Percentiles rank a stretch among this genome's conserved stretches.
These are phyloP conservation scores for Wickerhamiella australiensis DNA, from an alignment of 805 yeast genomes.

Conservation along the genomic window DNA sequence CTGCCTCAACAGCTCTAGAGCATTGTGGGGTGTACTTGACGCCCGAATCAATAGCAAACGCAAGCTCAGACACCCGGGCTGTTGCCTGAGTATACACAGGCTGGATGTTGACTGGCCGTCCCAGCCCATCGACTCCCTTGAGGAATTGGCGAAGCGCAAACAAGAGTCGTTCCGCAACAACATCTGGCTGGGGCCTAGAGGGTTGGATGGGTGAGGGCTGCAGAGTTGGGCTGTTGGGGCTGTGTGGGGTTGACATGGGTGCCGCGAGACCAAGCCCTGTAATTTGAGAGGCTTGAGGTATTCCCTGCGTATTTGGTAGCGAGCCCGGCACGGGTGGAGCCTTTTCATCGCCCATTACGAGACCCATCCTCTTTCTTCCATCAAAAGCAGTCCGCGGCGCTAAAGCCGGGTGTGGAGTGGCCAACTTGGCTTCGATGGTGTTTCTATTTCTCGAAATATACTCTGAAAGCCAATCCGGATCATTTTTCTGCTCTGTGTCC, in stretches of 20 bases:
- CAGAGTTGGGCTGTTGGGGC: not conserved
- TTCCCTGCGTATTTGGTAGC: not conserved
- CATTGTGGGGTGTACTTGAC: constrained; percentile 8
- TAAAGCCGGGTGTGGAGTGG: not conserved
- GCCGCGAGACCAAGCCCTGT: not conserved
- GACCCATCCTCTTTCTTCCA: constrained; percentile 67
- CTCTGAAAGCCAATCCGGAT: constrained; percentile 23
- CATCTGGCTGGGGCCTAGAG: not conserved
- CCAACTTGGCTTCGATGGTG: not conserved
- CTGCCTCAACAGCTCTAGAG: not conserved
- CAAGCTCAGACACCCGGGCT: constrained; percentile 5
- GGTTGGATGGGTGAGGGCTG: not conserved
- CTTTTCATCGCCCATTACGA: constrained; percentile 31
- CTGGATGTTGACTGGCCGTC: not conserved
- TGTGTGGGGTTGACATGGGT: not conserved
- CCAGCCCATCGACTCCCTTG: constrained; percentile 1
- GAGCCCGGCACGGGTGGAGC: not conserved
- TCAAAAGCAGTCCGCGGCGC: not conserved
- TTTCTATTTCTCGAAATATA: constrained; percentile 26
- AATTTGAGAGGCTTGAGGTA: not conserved
- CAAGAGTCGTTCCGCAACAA: constrained; percentile 5
- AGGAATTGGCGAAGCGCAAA: constrained; percentile 7
- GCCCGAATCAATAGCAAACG: constrained; percentile 4
- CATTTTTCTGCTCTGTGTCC: constrained; percentile 11
- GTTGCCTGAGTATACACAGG: not conserved